Base-by-base conservation (phyloP, 1,139 yeast species). In the Geotrichum restrictum region DNA sequence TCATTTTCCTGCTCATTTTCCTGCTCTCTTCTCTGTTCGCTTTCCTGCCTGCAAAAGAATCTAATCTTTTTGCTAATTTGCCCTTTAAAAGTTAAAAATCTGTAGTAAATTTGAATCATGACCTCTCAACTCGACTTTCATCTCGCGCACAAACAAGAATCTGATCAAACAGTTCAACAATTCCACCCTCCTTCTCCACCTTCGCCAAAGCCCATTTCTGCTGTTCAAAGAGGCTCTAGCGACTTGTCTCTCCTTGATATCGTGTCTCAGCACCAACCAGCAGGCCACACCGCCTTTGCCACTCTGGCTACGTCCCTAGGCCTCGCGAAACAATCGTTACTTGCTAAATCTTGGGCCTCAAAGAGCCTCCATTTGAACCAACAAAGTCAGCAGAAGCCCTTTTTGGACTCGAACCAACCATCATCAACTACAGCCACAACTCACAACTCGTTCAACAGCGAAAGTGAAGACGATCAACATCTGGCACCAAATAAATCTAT, bases 181-280 rank as follows among this genome's bases (percentile, higher is more conserved):
- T 21, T 42, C 24, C 47, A 32, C 18, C 38, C 38, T 10, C 47
- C 47, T 4, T 43, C 47, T 7, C 47, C 47, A 18, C 39, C 47
- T 7, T 19, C 38, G 21, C 47, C 47, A n/a, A 43, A 43, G 33
- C 47, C 47, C 8, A 16, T 43, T 5, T 43, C 47, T 21, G 22
- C 47, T 7, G 31, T 43, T 16, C 47, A 43, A 31, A n/a, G 16
- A 14, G 21, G 11, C 27, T n/a, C 44, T 7, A 33, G 31, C 38
- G 33, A 24, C 13, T 24, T 43, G 16, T 31, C 38, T 32, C 38
- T 43, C 8, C 18, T 14, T 7, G 47, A 43, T 27, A 22, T 43
- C 14, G 18, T 24, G 4, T 32, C 47, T 6, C 47, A 43, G 38
- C 47, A 43, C 38, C n/a, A 18, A 16, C 21, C 47, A 6, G 19